These are phyloP conservation scores for Didymella exigua DNA, from an alignment of 2,329 filamentous ascomycete genomes.

Conservation along the genomic window DNA sequence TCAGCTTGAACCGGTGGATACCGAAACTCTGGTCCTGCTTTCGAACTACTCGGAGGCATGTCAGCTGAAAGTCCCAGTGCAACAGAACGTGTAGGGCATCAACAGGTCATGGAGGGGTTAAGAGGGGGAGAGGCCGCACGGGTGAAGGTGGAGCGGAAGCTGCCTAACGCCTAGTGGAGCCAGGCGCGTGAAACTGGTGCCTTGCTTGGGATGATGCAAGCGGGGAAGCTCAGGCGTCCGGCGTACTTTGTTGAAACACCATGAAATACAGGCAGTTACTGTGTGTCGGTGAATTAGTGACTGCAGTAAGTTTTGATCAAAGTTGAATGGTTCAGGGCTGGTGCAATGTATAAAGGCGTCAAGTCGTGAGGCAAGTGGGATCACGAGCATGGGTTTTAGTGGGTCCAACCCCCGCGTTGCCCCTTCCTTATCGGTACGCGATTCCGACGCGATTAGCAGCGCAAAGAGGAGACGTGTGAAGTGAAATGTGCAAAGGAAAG, in stretches of 20 bases:
- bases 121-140: slow-evolving; percentile 16
- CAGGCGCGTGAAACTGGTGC: slow-evolving; percentile 27
- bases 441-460: not conserved
- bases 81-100: slow-evolving; percentile 7
- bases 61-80: slow-evolving; percentile 29
- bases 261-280: not conserved
- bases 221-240: slow-evolving; percentile 16
- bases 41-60: slow-evolving; percentile 38
- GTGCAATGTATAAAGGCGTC: slow-evolving; percentile 12
- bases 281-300: not conserved
- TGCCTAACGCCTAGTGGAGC: slow-evolving; percentile 33
- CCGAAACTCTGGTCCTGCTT: slow-evolving; percentile 36
- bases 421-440: slow-evolving; percentile 15
- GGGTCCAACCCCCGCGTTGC: slow-evolving; percentile 11
- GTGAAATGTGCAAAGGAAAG: not conserved
- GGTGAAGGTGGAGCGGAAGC: slow-evolving; percentile 27
- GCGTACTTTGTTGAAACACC: slow-evolving; percentile 10
- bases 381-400: slow-evolving; percentile 3
- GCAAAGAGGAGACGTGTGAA: not conserved
- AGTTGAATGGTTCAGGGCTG: not conserved
- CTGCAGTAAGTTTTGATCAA: slow-evolving; percentile 1
- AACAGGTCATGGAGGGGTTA: slow-evolving; percentile 16
- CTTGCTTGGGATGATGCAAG: slow-evolving; percentile 23
- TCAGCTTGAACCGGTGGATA: slow-evolving; percentile 42
- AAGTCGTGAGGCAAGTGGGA: slow-evolving; percentile 13